Conservation (phyloP, 352 stramenopile genomes). For the Phytophthora vignae region DNA sequence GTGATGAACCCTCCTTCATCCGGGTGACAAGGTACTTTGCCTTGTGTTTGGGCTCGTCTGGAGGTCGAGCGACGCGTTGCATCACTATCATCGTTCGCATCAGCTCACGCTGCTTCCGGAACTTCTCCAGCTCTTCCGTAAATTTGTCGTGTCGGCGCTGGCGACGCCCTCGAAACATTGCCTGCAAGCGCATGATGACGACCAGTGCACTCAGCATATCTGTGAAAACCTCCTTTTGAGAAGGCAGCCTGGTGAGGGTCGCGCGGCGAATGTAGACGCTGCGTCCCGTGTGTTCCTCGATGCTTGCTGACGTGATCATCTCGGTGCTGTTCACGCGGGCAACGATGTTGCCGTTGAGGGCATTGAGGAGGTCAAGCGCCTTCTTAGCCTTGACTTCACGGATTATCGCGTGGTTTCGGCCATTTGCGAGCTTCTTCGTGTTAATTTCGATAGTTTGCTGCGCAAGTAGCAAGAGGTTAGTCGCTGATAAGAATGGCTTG, state of each 20-base stretch:
- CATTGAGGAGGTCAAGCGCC: conserved; percentile 64
- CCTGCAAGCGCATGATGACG: conserved; percentile 44
- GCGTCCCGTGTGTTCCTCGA: neutral
- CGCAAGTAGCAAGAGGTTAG: neutral
- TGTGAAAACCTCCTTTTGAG: conserved; percentile 8
- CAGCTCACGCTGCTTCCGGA: conserved; percentile 36
- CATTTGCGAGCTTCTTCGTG: conserved; percentile 43
- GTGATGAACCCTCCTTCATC: conserved; percentile 2
- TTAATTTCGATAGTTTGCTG: conserved; percentile 65
- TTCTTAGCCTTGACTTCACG: conserved; percentile 56
- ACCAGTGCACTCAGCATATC: conserved; percentile 33
- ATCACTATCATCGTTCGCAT: conserved; percentile 39
- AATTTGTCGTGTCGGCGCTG: conserved; percentile 40
- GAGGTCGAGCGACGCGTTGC: conserved; percentile 28
- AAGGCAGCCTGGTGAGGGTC: conserved; percentile 15
- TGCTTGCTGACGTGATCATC: conserved; percentile 10
- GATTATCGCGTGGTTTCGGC: conserved; percentile 48
- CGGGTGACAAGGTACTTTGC: neutral
- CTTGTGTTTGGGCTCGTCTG: conserved; percentile 17
- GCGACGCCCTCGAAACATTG: conserved; percentile 42
- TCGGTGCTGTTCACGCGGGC: conserved; percentile 13
- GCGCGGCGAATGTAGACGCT: conserved; percentile 10
- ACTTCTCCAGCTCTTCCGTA: conserved; percentile 39
- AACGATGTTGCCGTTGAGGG: conserved; percentile 57
- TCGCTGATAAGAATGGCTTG: neutral